A percentile compares a stretch with the other conserved stretches of the same genome.
Evolutionary conservation across 2,329 filamentous ascomycete species (phyloP).

Genomic region (Diaporthe citri): DNA sequence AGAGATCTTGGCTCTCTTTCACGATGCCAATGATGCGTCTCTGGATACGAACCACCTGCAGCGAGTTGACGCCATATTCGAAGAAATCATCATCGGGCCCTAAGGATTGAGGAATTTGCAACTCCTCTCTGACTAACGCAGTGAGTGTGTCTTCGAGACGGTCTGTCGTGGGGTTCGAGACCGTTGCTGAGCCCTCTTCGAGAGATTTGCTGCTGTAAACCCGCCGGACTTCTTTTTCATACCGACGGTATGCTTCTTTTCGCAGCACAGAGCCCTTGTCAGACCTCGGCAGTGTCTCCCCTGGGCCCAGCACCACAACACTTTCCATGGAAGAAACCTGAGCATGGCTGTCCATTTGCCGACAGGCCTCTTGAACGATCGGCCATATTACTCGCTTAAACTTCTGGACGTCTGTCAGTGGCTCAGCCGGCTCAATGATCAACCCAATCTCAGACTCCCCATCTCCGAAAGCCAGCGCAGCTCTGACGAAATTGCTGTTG

Average conservation of each 20-base stretch:
- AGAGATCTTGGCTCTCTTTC: neutral
- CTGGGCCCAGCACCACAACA: neutral
- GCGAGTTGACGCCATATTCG: neutral
- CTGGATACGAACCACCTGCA: neutral
- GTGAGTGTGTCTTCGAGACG: neutral
- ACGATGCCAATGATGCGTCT: neutral
- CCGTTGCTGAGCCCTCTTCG: neutral
- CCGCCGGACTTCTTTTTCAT: neutral
- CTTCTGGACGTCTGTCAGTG: neutral
- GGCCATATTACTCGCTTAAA: neutral
- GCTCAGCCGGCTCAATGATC: neutral
- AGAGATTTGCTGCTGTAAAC: neutral
- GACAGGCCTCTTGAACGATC: neutral
- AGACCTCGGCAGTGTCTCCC: neutral
- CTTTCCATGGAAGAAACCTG: neutral
- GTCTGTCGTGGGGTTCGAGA: neutral
- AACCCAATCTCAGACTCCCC: neutral
- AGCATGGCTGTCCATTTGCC: constrained; percentile 7
- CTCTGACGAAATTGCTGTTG: neutral
- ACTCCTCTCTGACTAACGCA: neutral
- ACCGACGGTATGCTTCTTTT: neutral
- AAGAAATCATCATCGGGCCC: neutral
- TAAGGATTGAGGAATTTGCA: neutral
- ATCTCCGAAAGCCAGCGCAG: constrained; percentile 4
- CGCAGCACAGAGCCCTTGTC: constrained; percentile 18